Conservation (phyloP, 2,329 filamentous ascomycete genomes). For the Fusarium staphyleae region DNA sequence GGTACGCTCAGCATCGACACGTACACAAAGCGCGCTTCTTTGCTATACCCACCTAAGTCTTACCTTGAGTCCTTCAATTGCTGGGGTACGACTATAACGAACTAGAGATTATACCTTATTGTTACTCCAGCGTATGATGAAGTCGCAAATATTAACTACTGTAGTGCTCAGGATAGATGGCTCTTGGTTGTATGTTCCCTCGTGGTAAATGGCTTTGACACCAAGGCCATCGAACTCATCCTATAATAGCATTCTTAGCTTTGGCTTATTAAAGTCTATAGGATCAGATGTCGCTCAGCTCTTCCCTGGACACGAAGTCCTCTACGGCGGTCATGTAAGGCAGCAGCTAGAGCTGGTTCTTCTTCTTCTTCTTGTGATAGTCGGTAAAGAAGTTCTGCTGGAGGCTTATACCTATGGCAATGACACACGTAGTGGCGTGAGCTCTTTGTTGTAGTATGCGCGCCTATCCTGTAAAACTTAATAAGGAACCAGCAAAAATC, state of each 20-base stretch:
- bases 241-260: slow-evolving; percentile 58
- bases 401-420: slow-evolving; percentile 76
- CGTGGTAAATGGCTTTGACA: slow-evolving; percentile 50
- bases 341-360: slow-evolving; percentile 65
- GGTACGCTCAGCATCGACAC: slow-evolving; percentile 55
- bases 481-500: slow-evolving; percentile 43
- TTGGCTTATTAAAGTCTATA: slow-evolving; percentile 50
- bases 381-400: slow-evolving; percentile 73
- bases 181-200: slow-evolving; percentile 45
- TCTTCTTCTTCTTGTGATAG: slow-evolving; percentile 61
- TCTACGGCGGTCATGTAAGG: slow-evolving; percentile 54
- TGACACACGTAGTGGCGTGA: slow-evolving; percentile 77
- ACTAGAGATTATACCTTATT: slow-evolving; percentile 45
- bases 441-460: slow-evolving; percentile 74
- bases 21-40: slow-evolving; percentile 59
- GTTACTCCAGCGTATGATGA: slow-evolving; percentile 51
- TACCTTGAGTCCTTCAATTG: slow-evolving; percentile 6
- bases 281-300: slow-evolving; percentile 36
- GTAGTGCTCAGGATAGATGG: slow-evolving; percentile 45
- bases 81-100: slow-evolving; percentile 54
- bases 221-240: slow-evolving; percentile 55
- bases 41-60: slow-evolving; percentile 51
- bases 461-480: slow-evolving; percentile 70
- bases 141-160: slow-evolving; percentile 51
- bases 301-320: slow-evolving; percentile 37